A percentile compares a stretch with the other conserved stretches of the same genome.
phyloP scores from a whole-genome alignment of 1,284 basidiomycete genomes.

The Ceratobasidium sp. region DNA sequence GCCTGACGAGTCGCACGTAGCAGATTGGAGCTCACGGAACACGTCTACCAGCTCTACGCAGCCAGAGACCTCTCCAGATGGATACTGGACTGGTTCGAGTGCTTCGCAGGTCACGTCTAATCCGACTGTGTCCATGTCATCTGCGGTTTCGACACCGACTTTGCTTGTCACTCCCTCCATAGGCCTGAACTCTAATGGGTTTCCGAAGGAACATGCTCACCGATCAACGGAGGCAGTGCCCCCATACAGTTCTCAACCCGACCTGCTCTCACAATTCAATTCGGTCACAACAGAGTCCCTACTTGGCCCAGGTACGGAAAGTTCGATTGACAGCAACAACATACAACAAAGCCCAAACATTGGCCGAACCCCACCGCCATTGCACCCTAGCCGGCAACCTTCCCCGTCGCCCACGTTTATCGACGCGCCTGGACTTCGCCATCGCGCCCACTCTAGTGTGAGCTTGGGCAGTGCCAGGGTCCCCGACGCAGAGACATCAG shows the following conservation, averaged over 20 bases:
- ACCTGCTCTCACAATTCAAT: neutral
- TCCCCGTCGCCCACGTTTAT: slow-evolving; percentile 12
- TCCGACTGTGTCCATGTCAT: neutral
- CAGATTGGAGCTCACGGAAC: no score
- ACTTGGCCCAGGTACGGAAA: neutral
- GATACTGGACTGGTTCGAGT: neutral
- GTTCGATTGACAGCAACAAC: neutral
- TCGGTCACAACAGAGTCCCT: neutral
- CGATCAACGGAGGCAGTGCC: neutral
- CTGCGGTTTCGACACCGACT: neutral
- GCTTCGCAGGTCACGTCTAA: neutral
- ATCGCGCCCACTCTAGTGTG: neutral
- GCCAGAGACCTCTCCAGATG: neutral
- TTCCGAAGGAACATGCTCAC: neutral
- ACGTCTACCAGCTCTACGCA: neutral
- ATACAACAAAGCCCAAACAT: neutral
- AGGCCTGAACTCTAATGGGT: neutral
- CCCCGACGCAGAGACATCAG: neutral
- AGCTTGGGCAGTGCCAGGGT: neutral
- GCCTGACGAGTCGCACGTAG: no score
- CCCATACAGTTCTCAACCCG: slow-evolving; percentile 21
- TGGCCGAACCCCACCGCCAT: neutral
- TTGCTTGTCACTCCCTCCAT: slow-evolving; percentile 20
- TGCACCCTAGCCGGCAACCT: slow-evolving; percentile 27
- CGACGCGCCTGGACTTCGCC: slow-evolving; percentile 11